Base-by-base conservation (phyloP, 139 green algal genomes). In the Yamagishiella unicocca region DNA sequence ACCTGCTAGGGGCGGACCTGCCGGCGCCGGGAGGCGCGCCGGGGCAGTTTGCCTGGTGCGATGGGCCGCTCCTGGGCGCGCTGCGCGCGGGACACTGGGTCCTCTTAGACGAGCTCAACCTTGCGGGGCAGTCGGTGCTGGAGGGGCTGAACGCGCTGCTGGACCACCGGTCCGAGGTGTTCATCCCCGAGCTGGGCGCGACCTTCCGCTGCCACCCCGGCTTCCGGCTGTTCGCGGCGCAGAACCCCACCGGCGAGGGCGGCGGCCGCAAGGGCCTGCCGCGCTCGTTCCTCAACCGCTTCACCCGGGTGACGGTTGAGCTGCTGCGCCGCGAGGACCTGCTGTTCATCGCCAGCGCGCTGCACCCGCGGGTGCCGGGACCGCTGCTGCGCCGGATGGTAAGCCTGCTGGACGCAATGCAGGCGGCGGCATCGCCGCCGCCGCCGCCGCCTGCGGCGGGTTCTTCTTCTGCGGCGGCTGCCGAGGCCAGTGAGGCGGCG, bases 51-150 rank as follows among this genome's bases (percentile, higher is more conserved):
- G 85, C 91, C 17, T 99, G 98, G 96, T 95, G 54, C 43, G 97
- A 99, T 72, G 98, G 98, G 10, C 96, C 98, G 35, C 94, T 99
- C 91, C 94, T 99, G 70, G 82, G 81, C 19, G 98, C 98, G 1
- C 88, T 99, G 24, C 95, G 95, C 71, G 71, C 88, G 1, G 98
- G 98, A 24, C 77, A 94, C 72, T 99, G 98, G 98, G 96, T 99
- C 35, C 94, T 99, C 71, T 94, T 99, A n/a, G 98, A 99, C 85
- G 98, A 99, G 93, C 94, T 99, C 29, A 99, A 99, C 90, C 94
- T 99, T 24, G 98, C 98, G 14, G 91, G 91, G 46, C 97, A 99
- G 90, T 92, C 90, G 21, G 95, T 99, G 45, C 91, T 99, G 67
- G 97, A 99, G 90, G 98, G 98, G 0, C 94, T 99, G 46, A 99